A percentile compares a stretch with the other conserved stretches of the same genome.
phyloP scores from a whole-genome alignment of 805 yeast genomes.

The Wickerhamomyces rabaulensis region DNA sequence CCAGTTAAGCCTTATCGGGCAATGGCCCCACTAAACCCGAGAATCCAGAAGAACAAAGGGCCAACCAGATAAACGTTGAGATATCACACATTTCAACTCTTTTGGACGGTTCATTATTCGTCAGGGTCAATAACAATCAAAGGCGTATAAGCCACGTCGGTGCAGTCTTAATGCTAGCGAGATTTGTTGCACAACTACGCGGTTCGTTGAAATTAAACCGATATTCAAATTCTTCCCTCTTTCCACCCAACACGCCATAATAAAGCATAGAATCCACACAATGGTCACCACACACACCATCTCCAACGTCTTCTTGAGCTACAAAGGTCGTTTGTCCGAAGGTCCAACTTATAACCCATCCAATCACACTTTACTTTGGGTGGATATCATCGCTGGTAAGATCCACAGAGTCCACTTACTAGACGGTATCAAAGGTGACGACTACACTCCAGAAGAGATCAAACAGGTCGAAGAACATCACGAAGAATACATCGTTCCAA shows the following conservation, averaged over 20 bases:
- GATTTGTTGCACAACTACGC: background rate
- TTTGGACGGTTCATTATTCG: no score
- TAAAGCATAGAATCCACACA: background rate
- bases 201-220: background rate
- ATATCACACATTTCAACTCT: no score
- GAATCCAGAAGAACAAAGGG: no score
- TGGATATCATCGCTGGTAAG: conserved; percentile 33
- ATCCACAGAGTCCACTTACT: conserved; percentile 28
- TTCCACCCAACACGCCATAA: background rate
- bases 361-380: conserved; percentile 43
- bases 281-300: background rate
- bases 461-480: conserved; percentile 25
- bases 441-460: conserved; percentile 23
- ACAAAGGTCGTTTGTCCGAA: conserved; percentile 46
- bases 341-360: conserved; percentile 60
- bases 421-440: conserved; percentile 9
- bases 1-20: no score
- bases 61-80: no score
- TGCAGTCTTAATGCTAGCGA: no score
- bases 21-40: no score
- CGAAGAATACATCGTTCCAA: conserved; percentile 33
- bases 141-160: no score
- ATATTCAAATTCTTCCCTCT: background rate
- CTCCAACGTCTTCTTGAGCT: conserved; percentile 13
- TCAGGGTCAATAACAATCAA: no score